Base-by-base conservation (phyloP, 305 asterid species). In the Fraxinus latifolia region DNA sequence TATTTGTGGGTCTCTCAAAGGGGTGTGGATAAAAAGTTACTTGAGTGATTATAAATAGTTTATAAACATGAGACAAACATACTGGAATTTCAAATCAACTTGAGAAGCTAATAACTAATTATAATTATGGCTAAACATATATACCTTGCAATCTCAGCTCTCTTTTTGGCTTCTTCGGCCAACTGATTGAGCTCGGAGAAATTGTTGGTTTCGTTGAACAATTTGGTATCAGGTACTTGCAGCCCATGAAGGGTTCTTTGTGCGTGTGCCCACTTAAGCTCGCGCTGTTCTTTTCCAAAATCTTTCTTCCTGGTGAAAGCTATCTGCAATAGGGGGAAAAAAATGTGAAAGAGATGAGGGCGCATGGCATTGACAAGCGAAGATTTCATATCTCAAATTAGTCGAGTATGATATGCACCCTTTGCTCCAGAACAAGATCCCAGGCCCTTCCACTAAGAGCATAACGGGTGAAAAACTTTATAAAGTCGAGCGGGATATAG, bases 71-170 rank as follows among this genome's bases (percentile, higher is more conserved):
- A 50, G 21, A n/a, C 60, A 15, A 50, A 50, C 60, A 50, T 7
- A 67, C 36, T 27, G 33, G 34, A 21, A 25, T 67, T 23, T 25
- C 36, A 27, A 67, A 25, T 25, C 33, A 12, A 67, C 74, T 67
- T 11, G 5, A 27, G 74, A 67, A 29, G 74, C 39, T 11, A 27
- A 27, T 12, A 25, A 68, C 74, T 68, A 68, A 25, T 29, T 21
- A 65, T 67, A 27, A 25, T 11, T 68, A 68, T 27, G n/a, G 17
- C 36, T 27, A 29, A 68, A 68, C 27, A 77, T 25, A 9, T 33
- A 50, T 90, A 96, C 99, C 99, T 91, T 27, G 99, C 99, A 77
- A 96, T 93, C 87, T 96, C 98, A 76, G 99, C 99, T 90, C 98
- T 90, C 82, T 95, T 89, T 84, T 94, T 94, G 0, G 98, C 99